Evolutionary conservation across 768 basidiomycete genomes (phyloP).

Genomic region (Lactarius deliciosus): DNA sequence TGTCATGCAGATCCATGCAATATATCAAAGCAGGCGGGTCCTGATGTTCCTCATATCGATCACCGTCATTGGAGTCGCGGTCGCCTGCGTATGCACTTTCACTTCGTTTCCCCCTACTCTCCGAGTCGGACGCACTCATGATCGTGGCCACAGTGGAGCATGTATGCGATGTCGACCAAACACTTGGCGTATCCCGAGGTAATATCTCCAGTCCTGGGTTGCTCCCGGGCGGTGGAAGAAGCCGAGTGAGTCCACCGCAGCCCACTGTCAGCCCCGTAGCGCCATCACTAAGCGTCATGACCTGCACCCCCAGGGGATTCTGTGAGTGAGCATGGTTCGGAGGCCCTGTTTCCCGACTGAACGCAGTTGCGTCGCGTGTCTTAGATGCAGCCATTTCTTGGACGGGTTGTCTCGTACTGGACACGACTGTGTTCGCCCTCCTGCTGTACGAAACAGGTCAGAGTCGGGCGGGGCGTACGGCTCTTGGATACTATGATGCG

Average conservation of each 20-base stretch:
- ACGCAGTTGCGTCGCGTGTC: neutral
- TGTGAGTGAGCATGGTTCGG: conserved; percentile 3
- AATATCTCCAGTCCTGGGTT: neutral
- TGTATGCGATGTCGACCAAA: neutral
- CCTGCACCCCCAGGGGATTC: neutral
- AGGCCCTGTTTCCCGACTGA: neutral
- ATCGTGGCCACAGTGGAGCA: neutral
- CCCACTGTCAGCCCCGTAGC: too few species aligned
- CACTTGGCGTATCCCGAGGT: neutral
- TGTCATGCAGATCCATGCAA: conserved; percentile 1
- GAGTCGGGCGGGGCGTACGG: neutral
- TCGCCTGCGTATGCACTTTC: conserved; percentile 5
- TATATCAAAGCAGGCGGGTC: conserved; percentile 1
- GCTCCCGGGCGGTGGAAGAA: neutral
- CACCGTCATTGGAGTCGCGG: neutral
- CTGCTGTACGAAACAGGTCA: neutral
- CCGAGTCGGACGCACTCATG: neutral
- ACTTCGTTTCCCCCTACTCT: neutral
- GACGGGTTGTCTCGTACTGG: neutral
- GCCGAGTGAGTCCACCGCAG: conserved; percentile 4
- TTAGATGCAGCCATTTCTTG: neutral
- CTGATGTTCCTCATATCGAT: neutral
- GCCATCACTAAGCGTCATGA: neutral
- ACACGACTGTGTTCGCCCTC: conserved; percentile 5
- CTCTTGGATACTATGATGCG: conserved; percentile 2